Conservation (phyloP, 2,329 filamentous ascomycete species). For the Cytospora chrysosperma region DNA sequence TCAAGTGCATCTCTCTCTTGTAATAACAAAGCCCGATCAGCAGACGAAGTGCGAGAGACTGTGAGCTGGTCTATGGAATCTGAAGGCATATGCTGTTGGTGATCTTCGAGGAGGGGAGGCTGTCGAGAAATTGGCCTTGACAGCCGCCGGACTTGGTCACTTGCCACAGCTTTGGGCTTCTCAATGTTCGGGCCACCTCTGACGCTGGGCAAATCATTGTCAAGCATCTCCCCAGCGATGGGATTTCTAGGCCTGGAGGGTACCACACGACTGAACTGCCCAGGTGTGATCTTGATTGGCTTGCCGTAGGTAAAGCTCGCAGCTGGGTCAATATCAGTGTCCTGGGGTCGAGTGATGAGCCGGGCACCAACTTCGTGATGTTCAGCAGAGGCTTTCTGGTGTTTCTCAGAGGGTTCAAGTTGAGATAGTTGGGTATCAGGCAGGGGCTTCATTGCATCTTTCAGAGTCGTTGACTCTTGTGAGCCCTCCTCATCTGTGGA, state of each 20-base stretch:
- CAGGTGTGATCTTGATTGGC: conserved; percentile 7
- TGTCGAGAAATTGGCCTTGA: not conserved
- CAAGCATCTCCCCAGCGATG: not conserved
- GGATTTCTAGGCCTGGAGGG: not conserved
- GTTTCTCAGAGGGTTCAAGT: not conserved
- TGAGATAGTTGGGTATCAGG: not conserved
- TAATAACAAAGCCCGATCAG: too few relatives aligned
- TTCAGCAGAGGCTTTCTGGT: not conserved
- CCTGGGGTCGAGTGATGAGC: conserved; percentile 9
- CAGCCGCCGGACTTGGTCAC: not conserved
- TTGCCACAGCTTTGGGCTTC: not conserved
- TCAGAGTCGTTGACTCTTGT: not conserved
- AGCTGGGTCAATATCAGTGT: conserved; percentile 7
- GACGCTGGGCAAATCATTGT: not conserved
- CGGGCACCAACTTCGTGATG: not conserved
- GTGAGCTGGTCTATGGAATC: not conserved
- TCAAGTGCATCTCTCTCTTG: not conserved
- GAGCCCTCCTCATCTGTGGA: not conserved
- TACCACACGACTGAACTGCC: conserved; percentile 9
- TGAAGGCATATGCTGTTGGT: not conserved
- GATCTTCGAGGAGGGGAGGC: conserved; percentile 1
- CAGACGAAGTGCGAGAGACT: not conserved
- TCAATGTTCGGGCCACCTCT: not conserved
- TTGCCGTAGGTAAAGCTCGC: conserved; percentile 17
- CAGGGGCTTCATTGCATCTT: not conserved